Evolutionary conservation across 768 basidiomycete species (phyloP).

Genomic region (Collybia nuda): DNA sequence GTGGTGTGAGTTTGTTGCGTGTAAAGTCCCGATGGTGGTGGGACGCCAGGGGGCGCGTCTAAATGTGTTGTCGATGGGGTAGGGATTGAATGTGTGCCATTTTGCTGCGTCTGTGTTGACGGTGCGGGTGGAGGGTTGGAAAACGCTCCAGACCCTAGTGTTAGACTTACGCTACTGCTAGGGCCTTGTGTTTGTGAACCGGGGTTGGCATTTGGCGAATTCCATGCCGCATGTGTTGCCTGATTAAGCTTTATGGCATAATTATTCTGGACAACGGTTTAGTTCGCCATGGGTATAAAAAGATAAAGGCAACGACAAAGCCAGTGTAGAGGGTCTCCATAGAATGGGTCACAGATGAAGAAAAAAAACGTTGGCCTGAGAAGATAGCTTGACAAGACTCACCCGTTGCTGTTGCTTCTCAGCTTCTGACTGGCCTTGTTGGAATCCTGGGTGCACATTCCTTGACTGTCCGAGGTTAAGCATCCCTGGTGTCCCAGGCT

Average conservation of each 20-base stretch:
- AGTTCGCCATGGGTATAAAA: too few species aligned
- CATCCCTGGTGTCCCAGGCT: slow-evolving; percentile 62
- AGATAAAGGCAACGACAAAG: too few species aligned
- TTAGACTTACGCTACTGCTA: slow-evolving; percentile 1
- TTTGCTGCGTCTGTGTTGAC: slow-evolving; percentile 34
- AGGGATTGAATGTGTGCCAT: slow-evolving; percentile 42
- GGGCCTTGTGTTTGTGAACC: slow-evolving; percentile 30
- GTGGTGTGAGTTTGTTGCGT: slow-evolving; percentile 24
- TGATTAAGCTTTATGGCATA: slow-evolving; percentile 66
- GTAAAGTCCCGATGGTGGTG: slow-evolving; percentile 27
- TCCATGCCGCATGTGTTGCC: slow-evolving; percentile 64
- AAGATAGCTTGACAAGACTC: slow-evolving; percentile 28
- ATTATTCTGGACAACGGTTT: slow-evolving; percentile 40
- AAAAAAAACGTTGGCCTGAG: too few species aligned
- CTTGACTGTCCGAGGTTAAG: slow-evolving; percentile 54
- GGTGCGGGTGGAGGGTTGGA: slow-evolving; percentile 18
- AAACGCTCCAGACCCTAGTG: slow-evolving; percentile 15
- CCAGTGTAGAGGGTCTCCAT: too few species aligned
- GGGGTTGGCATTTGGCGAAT: slow-evolving; percentile 51
- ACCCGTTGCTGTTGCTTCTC: slow-evolving; percentile 69
- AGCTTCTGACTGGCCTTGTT: slow-evolving; percentile 59
- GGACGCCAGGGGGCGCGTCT: slow-evolving; percentile 49
- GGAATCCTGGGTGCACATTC: slow-evolving; percentile 51
- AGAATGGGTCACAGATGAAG: too few species aligned
- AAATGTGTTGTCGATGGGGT: slow-evolving; percentile 45